Evolutionary conservation across 805 yeast genomes (phyloP).

Genomic region (Vanderwaltozyma polyspora): DNA sequence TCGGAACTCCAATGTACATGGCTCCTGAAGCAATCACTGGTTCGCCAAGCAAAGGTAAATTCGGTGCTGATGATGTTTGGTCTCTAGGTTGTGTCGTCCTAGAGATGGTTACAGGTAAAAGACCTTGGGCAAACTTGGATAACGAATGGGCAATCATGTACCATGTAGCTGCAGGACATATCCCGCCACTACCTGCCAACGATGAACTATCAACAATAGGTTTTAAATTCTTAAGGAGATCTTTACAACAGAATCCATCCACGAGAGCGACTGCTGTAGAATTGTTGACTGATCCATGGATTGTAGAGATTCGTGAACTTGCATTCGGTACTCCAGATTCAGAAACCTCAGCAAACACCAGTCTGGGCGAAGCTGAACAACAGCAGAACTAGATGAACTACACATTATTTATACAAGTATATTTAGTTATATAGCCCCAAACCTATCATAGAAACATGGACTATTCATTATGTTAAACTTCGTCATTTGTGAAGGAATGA

Average conservation of each 20-base stretch:
- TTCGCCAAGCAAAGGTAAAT: slow-evolving; percentile 30
- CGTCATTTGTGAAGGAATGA: no score
- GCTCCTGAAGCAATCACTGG: slow-evolving; percentile 95
- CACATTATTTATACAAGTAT: not conserved
- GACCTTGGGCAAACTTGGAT: slow-evolving; percentile 95
- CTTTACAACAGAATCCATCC: slow-evolving; percentile 74
- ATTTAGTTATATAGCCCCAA: not conserved
- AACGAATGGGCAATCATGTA: slow-evolving; percentile 99
- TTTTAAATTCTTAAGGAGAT: slow-evolving; percentile 53
- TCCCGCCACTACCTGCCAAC: slow-evolving; percentile 69
- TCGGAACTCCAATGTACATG: slow-evolving; percentile 99
- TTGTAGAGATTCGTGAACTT: slow-evolving; percentile 53
- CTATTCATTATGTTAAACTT: no score
- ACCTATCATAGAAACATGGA: no score
- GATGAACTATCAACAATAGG: slow-evolving; percentile 76
- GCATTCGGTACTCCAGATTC: slow-evolving; percentile 44
- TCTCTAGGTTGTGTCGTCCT: slow-evolving; percentile 91
- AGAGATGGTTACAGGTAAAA: slow-evolving; percentile 92
- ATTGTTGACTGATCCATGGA: slow-evolving; percentile 83
- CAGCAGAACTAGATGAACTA: not conserved
- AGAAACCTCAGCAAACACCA: slow-evolving; percentile 1
- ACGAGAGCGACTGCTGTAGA: slow-evolving; percentile 78
- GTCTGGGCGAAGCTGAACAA: not conserved
- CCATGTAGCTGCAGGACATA: slow-evolving; percentile 91
- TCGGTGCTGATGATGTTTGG: slow-evolving; percentile 70